Conservation (phyloP, 192 early-diverging fungal genomes). For the Oehlia diaphana region DNA sequence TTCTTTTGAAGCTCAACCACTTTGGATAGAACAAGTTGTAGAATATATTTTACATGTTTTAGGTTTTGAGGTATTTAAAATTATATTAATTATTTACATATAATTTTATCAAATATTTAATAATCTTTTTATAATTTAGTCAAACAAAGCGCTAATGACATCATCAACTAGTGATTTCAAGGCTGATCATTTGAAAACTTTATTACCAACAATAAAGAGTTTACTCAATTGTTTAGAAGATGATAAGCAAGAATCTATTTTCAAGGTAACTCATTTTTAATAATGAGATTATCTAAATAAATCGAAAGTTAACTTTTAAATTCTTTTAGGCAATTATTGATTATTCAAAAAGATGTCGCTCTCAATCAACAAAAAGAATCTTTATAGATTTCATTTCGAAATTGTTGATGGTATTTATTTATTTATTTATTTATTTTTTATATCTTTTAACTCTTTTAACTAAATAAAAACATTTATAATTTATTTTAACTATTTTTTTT, state of each 20-base stretch:
- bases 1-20: conserved; percentile 19
- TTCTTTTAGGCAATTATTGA: conserved; percentile 34
- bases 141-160: neutral
- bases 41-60: conserved; percentile 57
- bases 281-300: conserved; percentile 18
- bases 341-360: conserved; percentile 30
- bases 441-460: neutral
- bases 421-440: too few relatives aligned
- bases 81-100: neutral
- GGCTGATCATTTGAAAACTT: conserved; percentile 42
- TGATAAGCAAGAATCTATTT: conserved; percentile 33
- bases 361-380: conserved; percentile 39
- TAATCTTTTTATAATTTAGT: neutral
- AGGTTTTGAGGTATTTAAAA: conserved; percentile 41
- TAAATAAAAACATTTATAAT: conserved; percentile 7
- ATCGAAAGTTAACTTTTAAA: conserved; percentile 30
- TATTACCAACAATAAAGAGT: conserved; percentile 55
- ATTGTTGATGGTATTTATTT: conserved; percentile 6
- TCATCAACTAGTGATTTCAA: conserved; percentile 27
- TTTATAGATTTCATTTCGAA: conserved; percentile 33
- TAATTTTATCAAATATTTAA: neutral
- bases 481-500: conserved; percentile 35
- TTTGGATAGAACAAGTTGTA: conserved; percentile 54
- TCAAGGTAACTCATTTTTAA: conserved; percentile 32
- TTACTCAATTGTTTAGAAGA: conserved; percentile 49